Evolutionary conservation across 106 monocot species (phyloP).

Genomic region (Acanthochlamys bracteata): DNA sequence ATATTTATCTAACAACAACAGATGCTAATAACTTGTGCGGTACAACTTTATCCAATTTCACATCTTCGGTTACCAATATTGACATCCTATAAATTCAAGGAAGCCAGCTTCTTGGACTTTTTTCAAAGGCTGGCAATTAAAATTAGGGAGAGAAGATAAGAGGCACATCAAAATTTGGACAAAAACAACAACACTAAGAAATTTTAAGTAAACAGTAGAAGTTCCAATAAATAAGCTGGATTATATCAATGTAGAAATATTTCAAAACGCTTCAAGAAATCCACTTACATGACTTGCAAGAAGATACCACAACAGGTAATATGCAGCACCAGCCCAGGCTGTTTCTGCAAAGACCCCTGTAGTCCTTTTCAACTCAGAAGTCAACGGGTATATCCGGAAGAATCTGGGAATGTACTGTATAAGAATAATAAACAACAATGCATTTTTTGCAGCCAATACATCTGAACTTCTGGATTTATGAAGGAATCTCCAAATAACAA

Average conservation of each 20-base stretch:
- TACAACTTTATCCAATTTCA: no score
- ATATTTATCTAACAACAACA: no score
- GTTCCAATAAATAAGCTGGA: neutral
- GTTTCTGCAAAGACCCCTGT: conserved; percentile 92
- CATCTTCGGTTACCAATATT: no score
- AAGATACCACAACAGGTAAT: conserved; percentile 82
- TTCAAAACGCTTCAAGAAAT: neutral
- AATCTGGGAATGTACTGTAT: conserved; percentile 84
- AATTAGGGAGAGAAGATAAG: no score
- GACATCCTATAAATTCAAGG: no score
- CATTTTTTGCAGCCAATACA: conserved; percentile 59
- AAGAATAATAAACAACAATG: conserved; percentile 59
- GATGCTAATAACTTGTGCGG: no score
- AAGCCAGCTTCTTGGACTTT: no score
- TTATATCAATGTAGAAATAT: no score
- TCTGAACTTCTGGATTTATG: conserved; percentile 45
- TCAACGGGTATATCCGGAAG: conserved; percentile 58
- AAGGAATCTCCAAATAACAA: conserved; percentile 79
- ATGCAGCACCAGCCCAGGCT: conserved; percentile 94
- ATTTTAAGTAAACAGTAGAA: neutral
- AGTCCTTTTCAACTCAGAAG: conserved; percentile 83
- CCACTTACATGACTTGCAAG: conserved; percentile 86
- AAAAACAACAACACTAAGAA: no score
- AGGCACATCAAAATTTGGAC: no score
- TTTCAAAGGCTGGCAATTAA: no score